Conservation (phyloP, 2,329 filamentous ascomycete genomes). For the Pseudocercospora eumusae region DNA sequence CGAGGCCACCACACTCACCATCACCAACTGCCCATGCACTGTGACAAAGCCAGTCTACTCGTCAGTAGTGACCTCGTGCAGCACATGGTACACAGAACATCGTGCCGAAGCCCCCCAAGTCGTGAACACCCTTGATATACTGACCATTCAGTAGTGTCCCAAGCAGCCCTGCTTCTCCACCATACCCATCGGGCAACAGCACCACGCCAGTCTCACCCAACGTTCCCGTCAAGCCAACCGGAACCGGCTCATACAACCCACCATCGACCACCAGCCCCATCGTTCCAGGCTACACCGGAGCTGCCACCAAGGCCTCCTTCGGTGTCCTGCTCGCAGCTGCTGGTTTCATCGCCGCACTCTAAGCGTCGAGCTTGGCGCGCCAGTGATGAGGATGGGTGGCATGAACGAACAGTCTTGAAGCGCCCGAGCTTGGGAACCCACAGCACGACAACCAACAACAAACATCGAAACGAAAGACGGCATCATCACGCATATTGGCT, state of each 20-base stretch:
- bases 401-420: conserved; percentile 12
- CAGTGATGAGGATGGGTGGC: conserved; percentile 8
- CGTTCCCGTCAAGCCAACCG: conserved; percentile 12
- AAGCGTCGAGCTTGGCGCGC: conserved; percentile 15
- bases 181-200: conserved; percentile 12
- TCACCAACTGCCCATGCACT: conserved; percentile 32
- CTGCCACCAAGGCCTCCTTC: conserved; percentile 28
- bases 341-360: conserved; percentile 31
- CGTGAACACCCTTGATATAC: not conserved
- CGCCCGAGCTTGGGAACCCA: conserved; percentile 8
- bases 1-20: conserved; percentile 30
- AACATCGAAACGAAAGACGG: conserved; percentile 5
- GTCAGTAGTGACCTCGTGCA: conserved; percentile 29
- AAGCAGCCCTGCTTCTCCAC: conserved; percentile 11
- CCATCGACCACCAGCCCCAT: conserved; percentile 21
- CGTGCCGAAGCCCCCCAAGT: conserved; percentile 5
- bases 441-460: conserved; percentile 11
- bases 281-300: conserved; percentile 27
- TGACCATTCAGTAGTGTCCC: conserved; percentile 16
- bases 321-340: conserved; percentile 28
- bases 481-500: conserved; percentile 9
- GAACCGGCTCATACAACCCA: conserved; percentile 18
- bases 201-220: conserved; percentile 12
- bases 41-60: conserved; percentile 30
- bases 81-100: conserved; percentile 28